Conservation (phyloP, 192 early-diverging fungal species). For the Backusella australiensis region DNA sequence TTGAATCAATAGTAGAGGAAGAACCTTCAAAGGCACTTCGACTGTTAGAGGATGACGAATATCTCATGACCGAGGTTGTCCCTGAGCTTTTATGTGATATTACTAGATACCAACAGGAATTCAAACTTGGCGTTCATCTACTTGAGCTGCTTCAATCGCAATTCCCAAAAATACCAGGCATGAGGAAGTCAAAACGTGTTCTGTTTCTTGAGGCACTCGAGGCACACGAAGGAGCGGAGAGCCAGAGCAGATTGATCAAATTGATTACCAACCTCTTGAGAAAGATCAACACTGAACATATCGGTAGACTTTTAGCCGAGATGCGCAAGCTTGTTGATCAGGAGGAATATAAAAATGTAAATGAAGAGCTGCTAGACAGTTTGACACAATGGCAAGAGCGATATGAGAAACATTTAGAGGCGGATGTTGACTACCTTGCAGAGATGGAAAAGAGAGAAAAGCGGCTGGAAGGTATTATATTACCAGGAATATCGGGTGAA, state of each 20-base stretch:
- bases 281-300: constrained; percentile 19
- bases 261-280: constrained; percentile 40
- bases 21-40: constrained; percentile 40
- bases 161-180: constrained; percentile 38
- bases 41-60: constrained; percentile 62
- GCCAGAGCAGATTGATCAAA: background rate
- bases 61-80: constrained; percentile 48
- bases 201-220: constrained; percentile 66
- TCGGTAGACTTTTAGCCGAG: constrained; percentile 7
- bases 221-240: constrained; percentile 27
- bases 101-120: constrained; percentile 54
- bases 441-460: constrained; percentile 10
- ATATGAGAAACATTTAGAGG: background rate
- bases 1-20: constrained; percentile 39
- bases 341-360: background rate
- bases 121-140: constrained; percentile 58
- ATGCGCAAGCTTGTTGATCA: constrained; percentile 4
- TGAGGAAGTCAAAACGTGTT: constrained; percentile 58
- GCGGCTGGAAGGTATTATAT: constrained; percentile 29
- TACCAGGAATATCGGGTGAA: constrained; percentile 22
- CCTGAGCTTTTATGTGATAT: constrained; percentile 49
- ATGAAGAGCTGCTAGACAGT: background rate
- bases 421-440: background rate
- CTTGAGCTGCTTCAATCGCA: constrained; percentile 56
- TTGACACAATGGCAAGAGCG: background rate